Conservation (phyloP, 2,329 filamentous ascomycete species). For the Colletotrichum falcatum region DNA sequence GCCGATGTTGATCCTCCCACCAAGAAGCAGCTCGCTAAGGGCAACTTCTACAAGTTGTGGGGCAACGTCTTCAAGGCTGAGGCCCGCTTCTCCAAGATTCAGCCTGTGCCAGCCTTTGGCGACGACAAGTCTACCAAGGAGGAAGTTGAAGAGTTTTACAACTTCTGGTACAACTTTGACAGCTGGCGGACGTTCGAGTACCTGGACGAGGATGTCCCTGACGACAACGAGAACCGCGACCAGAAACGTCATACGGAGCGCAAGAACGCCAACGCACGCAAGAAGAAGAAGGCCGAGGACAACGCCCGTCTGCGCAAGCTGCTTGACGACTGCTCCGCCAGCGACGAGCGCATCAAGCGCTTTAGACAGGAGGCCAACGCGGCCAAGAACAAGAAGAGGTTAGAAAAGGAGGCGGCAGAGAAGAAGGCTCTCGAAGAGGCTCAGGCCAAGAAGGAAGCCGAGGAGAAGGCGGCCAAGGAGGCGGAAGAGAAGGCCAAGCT, state of each 20-base stretch:
- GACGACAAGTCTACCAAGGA: conserved; percentile 86
- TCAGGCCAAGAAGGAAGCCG: conserved; percentile 83
- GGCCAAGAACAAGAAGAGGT: conserved; percentile 93
- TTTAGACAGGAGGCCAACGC: conserved; percentile 94
- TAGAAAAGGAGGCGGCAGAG: conserved; percentile 92
- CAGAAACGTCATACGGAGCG: conserved; percentile 98
- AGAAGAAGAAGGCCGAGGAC: conserved; percentile 99
- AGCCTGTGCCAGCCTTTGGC: conserved; percentile 90
- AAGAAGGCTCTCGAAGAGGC: conserved; percentile 90
- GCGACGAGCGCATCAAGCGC: conserved; percentile 96
- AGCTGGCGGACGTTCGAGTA: conserved; percentile 98
- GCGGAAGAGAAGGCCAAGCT: conserved; percentile 89
- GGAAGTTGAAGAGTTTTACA: conserved; percentile 96
- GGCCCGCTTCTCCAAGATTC: conserved; percentile 89
- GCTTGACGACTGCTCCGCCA: conserved; percentile 85
- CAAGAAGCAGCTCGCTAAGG: conserved; percentile 89
- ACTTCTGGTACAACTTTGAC: conserved; percentile 99
- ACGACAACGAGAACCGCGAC: conserved; percentile 98
- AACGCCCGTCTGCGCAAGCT: conserved; percentile 89
- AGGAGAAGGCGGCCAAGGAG: conserved; percentile 82
- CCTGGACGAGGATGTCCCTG: conserved; percentile 97
- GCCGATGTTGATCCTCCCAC: conserved; percentile 91
- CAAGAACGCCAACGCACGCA: conserved; percentile 97
- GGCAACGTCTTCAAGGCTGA: conserved; percentile 89
- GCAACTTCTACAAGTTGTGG: conserved; percentile 98